Base-by-base conservation (phyloP, 257 asterid genomes). In the Fraxinus anomala region DNA sequence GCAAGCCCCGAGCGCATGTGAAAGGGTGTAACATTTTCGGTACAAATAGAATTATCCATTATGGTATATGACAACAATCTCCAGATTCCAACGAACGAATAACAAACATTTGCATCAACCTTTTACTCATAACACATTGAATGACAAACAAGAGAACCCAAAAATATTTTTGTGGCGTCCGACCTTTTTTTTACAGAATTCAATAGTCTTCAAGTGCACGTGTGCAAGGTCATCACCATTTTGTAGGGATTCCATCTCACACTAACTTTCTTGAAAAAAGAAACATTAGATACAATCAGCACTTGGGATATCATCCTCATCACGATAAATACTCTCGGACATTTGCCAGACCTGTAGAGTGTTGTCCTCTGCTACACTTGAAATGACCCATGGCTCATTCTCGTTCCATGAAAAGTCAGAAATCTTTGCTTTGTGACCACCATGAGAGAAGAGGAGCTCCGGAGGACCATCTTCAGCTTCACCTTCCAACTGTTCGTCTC, bases 391-490 rank as follows among this genome's bases (percentile, higher is more conserved):
- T 1, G 97, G 85, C 79, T 87, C 89, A 68, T 87, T 90, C 81
- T 89, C 84, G 89, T 93, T 93, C 99, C 99, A 96, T 8, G 98
- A 93, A 59, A 96, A 91, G 85, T 96, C 99, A 0, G 98, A 91
- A 61, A 93, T 91, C 84, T 89, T 96, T 21, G 97, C 97, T 83
- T 87, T 93, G 79, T 96, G 99, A 70, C 99, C 98, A 5, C 99
- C 99, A 67, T 93, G 99, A 77, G 98, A 87, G 85, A 96, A 96
- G 23, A 96, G 90, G 75, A 96, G 97, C 88, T 96, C 99, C 0
- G 99, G 86, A 3, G 99, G 98, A 0, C 98, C 98, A 73, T 96
- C 99, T 81, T 92, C 98, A 37, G 97, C 99, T 93, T 93, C 99
- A 70, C 98, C 99, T 87, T 93, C 98, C 91, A 87, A 83, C 85